Evolutionary conservation across 345 rosid genomes (phyloP), one percentile per base, ranked within the genome.

Genomic region (Turnera subulata): DNA sequence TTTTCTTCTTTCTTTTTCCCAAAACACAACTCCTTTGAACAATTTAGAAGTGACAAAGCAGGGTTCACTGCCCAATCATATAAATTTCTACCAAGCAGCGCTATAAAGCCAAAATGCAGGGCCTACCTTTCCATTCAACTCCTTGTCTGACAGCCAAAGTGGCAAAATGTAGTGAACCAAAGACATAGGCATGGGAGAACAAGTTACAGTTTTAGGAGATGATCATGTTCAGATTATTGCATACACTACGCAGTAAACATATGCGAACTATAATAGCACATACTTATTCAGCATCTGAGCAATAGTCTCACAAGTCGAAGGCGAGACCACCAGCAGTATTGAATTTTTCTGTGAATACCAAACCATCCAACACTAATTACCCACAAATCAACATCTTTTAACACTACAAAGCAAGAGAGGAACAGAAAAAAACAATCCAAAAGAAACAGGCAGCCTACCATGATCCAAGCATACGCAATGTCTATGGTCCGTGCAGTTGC

Each of bases 401-500:
- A 55, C 5, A 56, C 18, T 45, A 48, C 8, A 24, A n/a, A 29
- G 56, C 50, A 54, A 29, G 25, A 53, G 35, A 55, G 46, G 11
- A 1, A n/a, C 4, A 6, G 29, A 14, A 46, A 0, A 21, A 42
- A 56, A 56, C 48, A 47, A 44, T 59, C 46, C 12, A 67, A 66
- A 68, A 35, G 20, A 50, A 46, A 59, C 35, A 8, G 35, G 5
- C 8, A 29, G 5, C 35, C 37, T 80, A 91, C 97, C 97, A 85
- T 88, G 64, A 83, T 55, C 97, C 97, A 91, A 37, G 91, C 82
- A 72, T 81, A 78, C 48, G 86, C 94, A 76, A 91, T 76, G 65
- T 91, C 97, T 8, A 91, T 80, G 11, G 89, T 91, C 61, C 96
- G 73, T 21, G 97, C 97, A 25, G 97, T 91, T 62, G 97, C 84